Evolutionary conservation across 306 rosid species (phyloP).

Genomic region (Prunus campanulata): DNA sequence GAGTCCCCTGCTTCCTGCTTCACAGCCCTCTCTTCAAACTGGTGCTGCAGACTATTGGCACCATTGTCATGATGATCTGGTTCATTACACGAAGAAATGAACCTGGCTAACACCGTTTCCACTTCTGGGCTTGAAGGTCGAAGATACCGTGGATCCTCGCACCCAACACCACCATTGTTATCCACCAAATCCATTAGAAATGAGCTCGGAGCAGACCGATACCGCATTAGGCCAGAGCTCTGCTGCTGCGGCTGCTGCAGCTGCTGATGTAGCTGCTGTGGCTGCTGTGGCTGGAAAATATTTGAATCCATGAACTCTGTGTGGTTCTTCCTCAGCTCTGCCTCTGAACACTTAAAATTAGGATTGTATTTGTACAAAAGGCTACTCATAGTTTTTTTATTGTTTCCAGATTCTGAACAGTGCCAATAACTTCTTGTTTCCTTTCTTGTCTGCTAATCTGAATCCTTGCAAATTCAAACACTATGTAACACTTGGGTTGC

Average conservation of each 20-base stretch:
- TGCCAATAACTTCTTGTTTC: neutral
- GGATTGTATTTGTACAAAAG: constrained; percentile 38
- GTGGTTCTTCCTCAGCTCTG: constrained; percentile 47
- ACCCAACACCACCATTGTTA: constrained; percentile 37
- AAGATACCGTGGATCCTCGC: constrained; percentile 25
- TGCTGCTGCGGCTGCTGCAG: constrained; percentile 33
- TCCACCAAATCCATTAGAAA: constrained; percentile 35
- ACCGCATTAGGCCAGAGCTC: constrained; percentile 44
- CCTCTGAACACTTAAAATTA: constrained; percentile 34
- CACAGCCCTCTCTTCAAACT: constrained; percentile 35
- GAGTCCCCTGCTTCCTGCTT: constrained; percentile 53
- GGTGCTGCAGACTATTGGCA: constrained; percentile 16
- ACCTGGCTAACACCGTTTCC: constrained; percentile 45
- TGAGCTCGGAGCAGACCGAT: constrained; percentile 62
- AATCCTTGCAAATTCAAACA: neutral
- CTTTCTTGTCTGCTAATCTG: neutral
- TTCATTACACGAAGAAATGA: constrained; percentile 48
- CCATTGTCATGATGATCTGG: constrained; percentile 29
- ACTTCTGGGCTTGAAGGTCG: constrained; percentile 59
- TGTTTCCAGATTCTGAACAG: constrained; percentile 25
- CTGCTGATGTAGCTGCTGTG: constrained; percentile 21
- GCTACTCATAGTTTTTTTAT: constrained; percentile 46
- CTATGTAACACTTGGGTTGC: neutral
- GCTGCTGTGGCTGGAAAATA: constrained; percentile 8
- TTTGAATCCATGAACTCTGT: constrained; percentile 53